phyloP scores from a whole-genome alignment of 2,329 filamentous ascomycete genomes.

The Tolypocladium capitatum region DNA sequence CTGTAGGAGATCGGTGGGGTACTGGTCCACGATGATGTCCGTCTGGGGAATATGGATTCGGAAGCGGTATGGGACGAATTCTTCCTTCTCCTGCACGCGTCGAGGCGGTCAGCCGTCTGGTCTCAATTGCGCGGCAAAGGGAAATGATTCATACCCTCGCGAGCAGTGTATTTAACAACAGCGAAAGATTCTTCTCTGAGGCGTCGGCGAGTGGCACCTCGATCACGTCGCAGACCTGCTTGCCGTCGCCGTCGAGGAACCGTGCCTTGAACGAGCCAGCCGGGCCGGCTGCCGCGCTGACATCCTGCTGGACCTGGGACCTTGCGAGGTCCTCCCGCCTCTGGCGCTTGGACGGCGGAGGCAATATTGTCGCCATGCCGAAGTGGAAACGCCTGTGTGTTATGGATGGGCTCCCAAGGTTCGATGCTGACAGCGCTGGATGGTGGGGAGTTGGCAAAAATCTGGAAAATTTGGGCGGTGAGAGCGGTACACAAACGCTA shows the following conservation, averaged over 20 bases:
- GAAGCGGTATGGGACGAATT: slow-evolving; percentile 49
- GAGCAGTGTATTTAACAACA: slow-evolving; percentile 73
- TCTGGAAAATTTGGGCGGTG: slow-evolving; percentile 15
- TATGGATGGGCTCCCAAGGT: background rate
- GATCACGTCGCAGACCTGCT: slow-evolving; percentile 57
- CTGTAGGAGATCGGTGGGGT: slow-evolving; percentile 39
- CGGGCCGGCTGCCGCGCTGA: slow-evolving; percentile 52
- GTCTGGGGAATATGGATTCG: slow-evolving; percentile 43
- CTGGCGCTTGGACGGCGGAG: slow-evolving; percentile 82
- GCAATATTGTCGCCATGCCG: slow-evolving; percentile 64
- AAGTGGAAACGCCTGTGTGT: background rate
- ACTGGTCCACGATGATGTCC: slow-evolving; percentile 40
- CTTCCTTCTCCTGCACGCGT: slow-evolving; percentile 33
- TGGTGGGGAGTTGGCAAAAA: slow-evolving; percentile 8
- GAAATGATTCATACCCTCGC: slow-evolving; percentile 41
- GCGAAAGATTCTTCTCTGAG: slow-evolving; percentile 76
- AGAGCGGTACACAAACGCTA: slow-evolving; percentile 2
- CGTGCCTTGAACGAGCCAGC: slow-evolving; percentile 71
- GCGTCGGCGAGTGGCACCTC: slow-evolving; percentile 74
- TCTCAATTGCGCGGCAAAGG: background rate
- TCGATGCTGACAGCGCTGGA: background rate
- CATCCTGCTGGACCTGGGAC: slow-evolving; percentile 62
- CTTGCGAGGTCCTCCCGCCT: slow-evolving; percentile 61
- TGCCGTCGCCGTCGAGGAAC: slow-evolving; percentile 68
- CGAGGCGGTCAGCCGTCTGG: background rate